Percentiles rank a stretch among this genome's conserved stretches.
phyloP scores from a whole-genome alignment of 352 stramenopile genomes.

The Phytopythium boreale region DNA sequence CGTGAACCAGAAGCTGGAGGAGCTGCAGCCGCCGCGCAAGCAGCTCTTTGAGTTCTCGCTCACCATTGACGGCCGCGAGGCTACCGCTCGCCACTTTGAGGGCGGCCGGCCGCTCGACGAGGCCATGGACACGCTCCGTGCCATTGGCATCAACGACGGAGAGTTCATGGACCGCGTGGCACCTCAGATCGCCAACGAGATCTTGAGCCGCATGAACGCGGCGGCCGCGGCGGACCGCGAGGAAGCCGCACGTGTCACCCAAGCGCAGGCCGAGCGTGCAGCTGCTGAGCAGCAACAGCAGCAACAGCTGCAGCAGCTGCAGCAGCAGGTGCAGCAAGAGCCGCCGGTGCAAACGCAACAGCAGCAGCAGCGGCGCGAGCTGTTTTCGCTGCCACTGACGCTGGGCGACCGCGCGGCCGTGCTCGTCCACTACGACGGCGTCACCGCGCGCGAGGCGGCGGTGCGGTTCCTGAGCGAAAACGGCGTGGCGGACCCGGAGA shows the following conservation, averaged over 20 bases:
- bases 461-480: slow-evolving; percentile 60
- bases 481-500: slow-evolving; percentile 38
- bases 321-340: slow-evolving; percentile 6
- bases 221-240: neutral
- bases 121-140: slow-evolving; percentile 43
- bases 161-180: slow-evolving; percentile 49
- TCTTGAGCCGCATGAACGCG: slow-evolving; percentile 43
- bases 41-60: slow-evolving; percentile 60
- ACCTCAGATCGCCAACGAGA: slow-evolving; percentile 60
- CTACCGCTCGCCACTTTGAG: slow-evolving; percentile 69
- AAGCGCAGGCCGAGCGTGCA: neutral
- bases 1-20: slow-evolving; percentile 54
- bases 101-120: slow-evolving; percentile 52
- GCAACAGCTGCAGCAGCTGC: slow-evolving; percentile 5
- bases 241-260: neutral
- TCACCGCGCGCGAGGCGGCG: slow-evolving; percentile 54
- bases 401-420: slow-evolving; percentile 41
- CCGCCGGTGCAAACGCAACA: slow-evolving; percentile 12
- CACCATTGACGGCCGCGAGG: slow-evolving; percentile 44
- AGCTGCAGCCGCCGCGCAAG: slow-evolving; percentile 48
- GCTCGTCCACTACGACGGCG: slow-evolving; percentile 64
- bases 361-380: slow-evolving; percentile 25
- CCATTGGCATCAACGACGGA: slow-evolving; percentile 40
- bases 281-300: neutral
- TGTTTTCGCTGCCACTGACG: slow-evolving; percentile 70